Base-by-base conservation (phyloP, 805 yeast species). In the Kluyveromyces starmeri region DNA sequence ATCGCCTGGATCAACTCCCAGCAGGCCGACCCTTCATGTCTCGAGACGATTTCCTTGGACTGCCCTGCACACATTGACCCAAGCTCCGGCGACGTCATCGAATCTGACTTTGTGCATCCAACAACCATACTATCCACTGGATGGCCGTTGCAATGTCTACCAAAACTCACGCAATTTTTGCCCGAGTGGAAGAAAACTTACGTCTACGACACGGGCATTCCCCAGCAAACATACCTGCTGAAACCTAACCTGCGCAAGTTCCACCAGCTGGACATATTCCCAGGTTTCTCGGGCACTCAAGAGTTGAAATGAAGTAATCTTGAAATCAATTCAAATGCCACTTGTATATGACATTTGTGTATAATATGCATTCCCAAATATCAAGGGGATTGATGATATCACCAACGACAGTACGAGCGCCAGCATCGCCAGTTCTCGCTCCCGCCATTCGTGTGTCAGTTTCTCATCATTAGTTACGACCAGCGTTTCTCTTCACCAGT, bases 1-100 rank as follows among this genome's bases (percentile, higher is more conserved):
- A 54, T 48, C 27, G 43, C 42, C 15, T 86, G 95, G 94, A 71
- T 79, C 38, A 82, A 83, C 26, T 38, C 31, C 1, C 36, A 35
- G 9, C 19, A 30, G 14, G 10, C 17, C 5, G 26, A n/a, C n/a
- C 22, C 19, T n/a, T 13, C 25, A 5, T 21, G 33, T 12, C 26
- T 22, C 11, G 33, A 30, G 15, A 20, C 22, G 19, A 22, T 30
- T 11, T 30, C 33, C 5, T 20, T 30, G n/a, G 33, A 30, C 16
- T 30, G 33, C 22, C 33, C 33, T 8, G 33, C 33, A 7, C 33
- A 30, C 16, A 30, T 30, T 9, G 33, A 30, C 25, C 33, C 33
- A 6, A 21, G 26, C 8, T 30, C 33, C n/a, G 33, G 33, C 14
- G 33, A 30, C 15, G 33, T 30, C 4, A 21, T 30, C 25, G 33